These are phyloP conservation scores for Aspergillus ellipticus DNA, from an alignment of 495 filamentous ascomycete genomes.

Conservation along the genomic window DNA sequence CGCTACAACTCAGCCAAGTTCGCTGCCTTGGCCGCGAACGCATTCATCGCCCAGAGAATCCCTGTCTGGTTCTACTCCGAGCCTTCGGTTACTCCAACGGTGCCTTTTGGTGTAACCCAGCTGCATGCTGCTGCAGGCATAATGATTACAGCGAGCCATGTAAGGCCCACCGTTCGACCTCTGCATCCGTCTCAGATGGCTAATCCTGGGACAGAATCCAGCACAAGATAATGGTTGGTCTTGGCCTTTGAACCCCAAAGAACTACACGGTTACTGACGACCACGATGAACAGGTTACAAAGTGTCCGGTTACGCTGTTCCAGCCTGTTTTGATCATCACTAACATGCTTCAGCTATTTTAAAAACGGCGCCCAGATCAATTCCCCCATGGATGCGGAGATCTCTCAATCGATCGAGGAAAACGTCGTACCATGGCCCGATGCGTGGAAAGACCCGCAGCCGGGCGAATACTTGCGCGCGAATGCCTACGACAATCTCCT, in stretches of 20 bases:
- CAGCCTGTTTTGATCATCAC: slow-evolving; percentile 4
- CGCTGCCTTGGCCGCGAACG: slow-evolving; percentile 60
- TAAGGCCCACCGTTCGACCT: slow-evolving; percentile 20
- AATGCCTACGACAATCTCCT: slow-evolving; percentile 38
- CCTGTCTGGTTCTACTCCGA: slow-evolving; percentile 58
- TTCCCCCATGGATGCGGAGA: slow-evolving; percentile 58
- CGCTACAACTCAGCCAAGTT: slow-evolving; percentile 65
- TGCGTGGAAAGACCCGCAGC: slow-evolving; percentile 49
- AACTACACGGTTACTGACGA: background rate
- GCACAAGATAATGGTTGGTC: slow-evolving; percentile 58
- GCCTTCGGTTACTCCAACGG: slow-evolving; percentile 59
- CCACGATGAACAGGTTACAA: slow-evolving; percentile 52
- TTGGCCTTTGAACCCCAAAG: background rate
- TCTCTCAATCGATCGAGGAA: slow-evolving; percentile 55
- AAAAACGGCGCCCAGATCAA: slow-evolving; percentile 69
- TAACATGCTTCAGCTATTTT: slow-evolving; percentile 48
- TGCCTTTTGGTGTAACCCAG: slow-evolving; percentile 61
- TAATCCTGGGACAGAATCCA: slow-evolving; percentile 49
- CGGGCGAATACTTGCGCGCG: slow-evolving; percentile 38
- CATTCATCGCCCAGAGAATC: slow-evolving; percentile 58
- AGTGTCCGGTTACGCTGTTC: slow-evolving; percentile 40
- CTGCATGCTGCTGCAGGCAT: slow-evolving; percentile 60
- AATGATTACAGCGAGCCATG: slow-evolving; percentile 70
- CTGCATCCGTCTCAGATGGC: slow-evolving; percentile 3
- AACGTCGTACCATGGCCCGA: slow-evolving; percentile 52